Percentiles rank a stretch among this genome's conserved stretches.
These are phyloP conservation scores for Penicillium sp. DNA, from an alignment of 2,329 filamentous ascomycete species.

Conservation along the genomic window DNA sequence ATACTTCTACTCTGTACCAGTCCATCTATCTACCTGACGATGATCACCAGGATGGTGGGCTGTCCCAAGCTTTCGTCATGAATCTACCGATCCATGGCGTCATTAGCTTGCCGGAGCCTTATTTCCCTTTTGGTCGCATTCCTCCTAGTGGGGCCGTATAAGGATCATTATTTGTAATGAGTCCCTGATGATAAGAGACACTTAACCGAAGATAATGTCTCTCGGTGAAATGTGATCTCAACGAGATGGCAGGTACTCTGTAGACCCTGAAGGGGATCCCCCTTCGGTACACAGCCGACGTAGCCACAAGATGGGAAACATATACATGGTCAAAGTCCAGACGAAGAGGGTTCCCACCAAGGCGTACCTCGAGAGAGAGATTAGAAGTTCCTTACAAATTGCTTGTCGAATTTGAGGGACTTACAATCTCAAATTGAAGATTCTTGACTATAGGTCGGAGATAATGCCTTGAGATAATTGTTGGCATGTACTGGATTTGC, in stretches of 20 bases:
- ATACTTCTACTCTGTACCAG: not conserved
- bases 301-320: not conserved
- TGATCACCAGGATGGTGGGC: not conserved
- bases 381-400: too few species aligned
- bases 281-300: not conserved
- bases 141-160: not conserved
- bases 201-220: not conserved
- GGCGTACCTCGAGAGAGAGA: too few species aligned
- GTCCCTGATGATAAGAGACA: not conserved
- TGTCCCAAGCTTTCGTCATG: not conserved
- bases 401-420: too few species aligned
- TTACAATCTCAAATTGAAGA: too few species aligned
- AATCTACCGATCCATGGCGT: not conserved
- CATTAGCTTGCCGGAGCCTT: not conserved
- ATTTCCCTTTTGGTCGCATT: not conserved
- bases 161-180: not conserved
- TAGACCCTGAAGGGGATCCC: too few species aligned
- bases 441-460: too few species aligned
- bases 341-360: not conserved
- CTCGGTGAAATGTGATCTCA: not conserved
- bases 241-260: not conserved
- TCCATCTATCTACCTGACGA: not conserved
- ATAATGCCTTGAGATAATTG: too few species aligned
- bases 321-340: not conserved
- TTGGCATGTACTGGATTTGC: too few species aligned